Percentiles rank a stretch among this genome's conserved stretches.
These are phyloP conservation scores for Inonotus hispidus DNA, from an alignment of 1,284 basidiomycete species.

Conservation along the genomic window DNA sequence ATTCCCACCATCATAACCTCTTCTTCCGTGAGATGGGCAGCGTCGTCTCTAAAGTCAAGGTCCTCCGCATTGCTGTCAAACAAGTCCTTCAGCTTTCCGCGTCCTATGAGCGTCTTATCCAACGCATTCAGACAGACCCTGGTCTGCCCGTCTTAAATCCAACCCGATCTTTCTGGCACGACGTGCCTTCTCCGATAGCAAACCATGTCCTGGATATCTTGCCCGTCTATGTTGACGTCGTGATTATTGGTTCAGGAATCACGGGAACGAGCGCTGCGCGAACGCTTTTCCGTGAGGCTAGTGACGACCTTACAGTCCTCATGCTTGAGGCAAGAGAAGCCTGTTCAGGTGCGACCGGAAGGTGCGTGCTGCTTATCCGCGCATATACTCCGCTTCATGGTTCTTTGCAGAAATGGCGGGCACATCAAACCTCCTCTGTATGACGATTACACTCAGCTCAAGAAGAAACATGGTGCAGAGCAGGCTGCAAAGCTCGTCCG, in stretches of 20 bases:
- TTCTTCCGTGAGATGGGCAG: conserved; percentile 20
- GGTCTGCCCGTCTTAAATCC: conserved; percentile 53
- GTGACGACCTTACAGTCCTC: conserved; percentile 36
- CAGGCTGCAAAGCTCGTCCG: conserved; percentile 50
- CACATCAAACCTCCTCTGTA: conserved; percentile 62
- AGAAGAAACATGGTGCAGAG: conserved; percentile 39
- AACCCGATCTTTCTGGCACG: conserved; percentile 54
- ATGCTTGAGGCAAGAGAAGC: conserved; percentile 66
- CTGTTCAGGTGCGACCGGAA: conserved; percentile 66
- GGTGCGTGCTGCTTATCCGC: conserved; percentile 34
- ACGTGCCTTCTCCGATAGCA: conserved; percentile 47
- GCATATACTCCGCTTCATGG: neutral
- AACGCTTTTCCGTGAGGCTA: conserved; percentile 41
- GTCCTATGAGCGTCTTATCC: conserved; percentile 19
- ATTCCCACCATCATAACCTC: conserved; percentile 4
- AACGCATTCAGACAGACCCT: conserved; percentile 38
- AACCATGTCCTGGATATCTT: conserved; percentile 33
- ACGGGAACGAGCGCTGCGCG: conserved; percentile 57
- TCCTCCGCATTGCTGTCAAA: conserved; percentile 17
- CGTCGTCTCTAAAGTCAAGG: conserved; percentile 19
- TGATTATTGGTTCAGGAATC: conserved; percentile 68
- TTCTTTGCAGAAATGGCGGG: conserved; percentile 53
- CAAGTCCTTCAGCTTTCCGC: conserved; percentile 17
- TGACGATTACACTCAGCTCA: conserved; percentile 52
- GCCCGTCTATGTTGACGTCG: conserved; percentile 47